Conservation (phyloP, 495 filamentous ascomycete species). For the Lophiotrema nucula region DNA sequence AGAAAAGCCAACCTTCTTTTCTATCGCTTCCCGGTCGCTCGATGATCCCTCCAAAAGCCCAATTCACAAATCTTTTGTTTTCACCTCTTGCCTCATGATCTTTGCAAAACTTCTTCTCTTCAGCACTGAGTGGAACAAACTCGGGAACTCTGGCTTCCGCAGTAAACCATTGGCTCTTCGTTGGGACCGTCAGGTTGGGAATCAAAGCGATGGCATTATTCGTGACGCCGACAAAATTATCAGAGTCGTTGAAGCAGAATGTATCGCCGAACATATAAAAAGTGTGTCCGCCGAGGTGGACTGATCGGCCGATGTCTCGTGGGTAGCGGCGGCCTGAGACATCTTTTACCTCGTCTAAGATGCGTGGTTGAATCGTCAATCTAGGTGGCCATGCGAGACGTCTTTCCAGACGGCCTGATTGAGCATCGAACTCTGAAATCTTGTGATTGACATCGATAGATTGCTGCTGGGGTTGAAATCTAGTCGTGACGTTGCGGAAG, state of each 20-base stretch:
- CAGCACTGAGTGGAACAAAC: background rate
- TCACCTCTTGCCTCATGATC: background rate
- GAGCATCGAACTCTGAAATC: background rate
- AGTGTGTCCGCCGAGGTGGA: slow-evolving; percentile 12
- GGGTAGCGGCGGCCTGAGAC: slow-evolving; percentile 4
- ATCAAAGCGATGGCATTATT: slow-evolving; percentile 17
- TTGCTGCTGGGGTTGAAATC: background rate
- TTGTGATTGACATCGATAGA: background rate
- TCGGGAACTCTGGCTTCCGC: background rate
- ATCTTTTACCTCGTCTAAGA: background rate
- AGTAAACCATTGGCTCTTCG: slow-evolving; percentile 1
- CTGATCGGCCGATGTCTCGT: slow-evolving; percentile 14
- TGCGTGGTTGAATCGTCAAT: background rate
- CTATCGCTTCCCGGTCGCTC: background rate
- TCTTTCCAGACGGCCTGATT: background rate
- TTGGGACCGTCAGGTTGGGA: background rate
- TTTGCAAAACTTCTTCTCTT: background rate
- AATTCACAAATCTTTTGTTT: slow-evolving; percentile 4
- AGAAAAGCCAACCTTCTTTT: background rate
- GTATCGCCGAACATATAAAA: slow-evolving; percentile 23
- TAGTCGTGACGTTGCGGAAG: background rate
- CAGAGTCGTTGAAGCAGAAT: slow-evolving; percentile 16
- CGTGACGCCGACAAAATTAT: slow-evolving; percentile 15
- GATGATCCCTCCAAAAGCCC: slow-evolving; percentile 1
- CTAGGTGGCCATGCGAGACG: slow-evolving; percentile 1